Base-by-base conservation (phyloP, 1,284 basidiomycete species). In the Ganoderma lucidum region DNA sequence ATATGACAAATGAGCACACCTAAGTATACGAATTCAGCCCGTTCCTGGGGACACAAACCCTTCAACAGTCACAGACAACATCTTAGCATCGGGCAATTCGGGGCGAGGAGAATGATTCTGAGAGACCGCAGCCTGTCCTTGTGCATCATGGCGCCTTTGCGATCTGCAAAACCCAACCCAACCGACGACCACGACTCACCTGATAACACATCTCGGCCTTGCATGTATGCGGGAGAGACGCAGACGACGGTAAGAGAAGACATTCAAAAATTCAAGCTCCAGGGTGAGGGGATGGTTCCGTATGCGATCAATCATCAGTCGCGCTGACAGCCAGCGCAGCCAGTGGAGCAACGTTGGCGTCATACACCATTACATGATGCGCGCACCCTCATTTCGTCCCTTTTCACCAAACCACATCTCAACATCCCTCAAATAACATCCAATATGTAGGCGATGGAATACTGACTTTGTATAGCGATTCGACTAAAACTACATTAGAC, bases 241-340 rank as follows among this genome's bases (percentile, higher is more conserved):
- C 48, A 51, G 48, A 51, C 23, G 48, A 28, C 28, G 23, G 48
- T 28, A 28, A 28, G 48, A 28, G 23, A 12, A 28, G 23, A 23
- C 12, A 10, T 28, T 28, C 23, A 28, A 51, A 28, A 28, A 9
- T 28, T 28, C 23, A 51, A 28, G 9, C 1, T 51, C 48, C 48
- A 28, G 35, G 35, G 42, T 51, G 48, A 19, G 8, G 28, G 9
- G 9, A 51, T 23, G 23, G 23, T 23, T 23, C 23, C 48, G 23
- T 51, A 2, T 28, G 48, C 48, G 48, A 23, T 23, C 23, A 23
- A 23, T 23, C 23, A 51, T 51, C 48, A 51, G 48, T 28, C 48
- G 48, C 48, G 9, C 28, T 51, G 48, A 51, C 48, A 51, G 48
- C 48, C 48, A 51, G 23, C 48, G 48, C 48, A 51, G 48, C 23